Conservation (phyloP, 495 filamentous ascomycete genomes). For the Lasiosphaeria hispida region DNA sequence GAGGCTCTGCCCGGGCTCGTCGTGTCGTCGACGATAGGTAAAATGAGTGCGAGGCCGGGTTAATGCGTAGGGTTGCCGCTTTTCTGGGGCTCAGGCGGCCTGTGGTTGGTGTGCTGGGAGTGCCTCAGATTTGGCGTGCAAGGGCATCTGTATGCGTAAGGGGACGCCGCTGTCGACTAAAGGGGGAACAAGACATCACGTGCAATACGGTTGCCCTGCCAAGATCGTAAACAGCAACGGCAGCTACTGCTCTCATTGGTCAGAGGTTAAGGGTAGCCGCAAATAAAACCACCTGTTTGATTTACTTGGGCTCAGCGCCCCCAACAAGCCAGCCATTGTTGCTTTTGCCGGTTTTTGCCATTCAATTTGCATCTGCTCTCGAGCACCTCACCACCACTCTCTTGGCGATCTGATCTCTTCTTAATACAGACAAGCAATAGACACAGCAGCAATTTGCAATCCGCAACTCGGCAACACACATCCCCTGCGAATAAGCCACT, state of each 20-base stretch:
- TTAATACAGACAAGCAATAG: neutral
- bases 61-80: too few species aligned
- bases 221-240: slow-evolving; percentile 24
- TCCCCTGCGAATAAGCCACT: too few species aligned
- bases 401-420: neutral
- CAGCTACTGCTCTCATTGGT: slow-evolving; percentile 12
- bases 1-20: too few species aligned
- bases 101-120: too few species aligned
- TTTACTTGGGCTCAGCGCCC: neutral
- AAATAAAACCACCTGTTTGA: slow-evolving; percentile 16
- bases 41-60: too few species aligned
- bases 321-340: too few species aligned
- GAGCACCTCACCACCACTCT: neutral
- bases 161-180: neutral
- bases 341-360: too few species aligned
- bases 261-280: neutral
- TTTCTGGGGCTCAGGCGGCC: too few species aligned
- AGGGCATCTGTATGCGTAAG: neutral
- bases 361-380: neutral
- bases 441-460: neutral
- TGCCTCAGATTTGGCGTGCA: too few species aligned
- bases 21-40: too few species aligned
- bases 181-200: neutral
- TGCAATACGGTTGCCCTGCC: slow-evolving; percentile 22
- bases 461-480: neutral